A percentile compares a stretch with the other conserved stretches of the same genome.
phyloP scores from a whole-genome alignment of 331 rosid species.

The Quercus lobata region DNA sequence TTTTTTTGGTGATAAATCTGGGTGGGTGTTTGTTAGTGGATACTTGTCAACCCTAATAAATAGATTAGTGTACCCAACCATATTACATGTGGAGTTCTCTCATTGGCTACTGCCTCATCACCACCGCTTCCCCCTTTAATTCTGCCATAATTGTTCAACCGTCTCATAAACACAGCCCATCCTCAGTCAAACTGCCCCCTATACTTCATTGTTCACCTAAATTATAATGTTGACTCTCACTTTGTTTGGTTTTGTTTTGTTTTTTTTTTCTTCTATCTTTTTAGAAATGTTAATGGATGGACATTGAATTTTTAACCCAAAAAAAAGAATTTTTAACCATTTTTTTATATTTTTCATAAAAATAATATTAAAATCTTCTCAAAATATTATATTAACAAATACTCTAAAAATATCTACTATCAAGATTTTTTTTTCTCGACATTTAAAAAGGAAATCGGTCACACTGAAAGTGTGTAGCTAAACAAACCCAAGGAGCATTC shows the following conservation, averaged over 20 bases:
- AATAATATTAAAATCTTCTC: rapidly evolving
- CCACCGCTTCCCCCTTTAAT: slow-evolving; percentile 19
- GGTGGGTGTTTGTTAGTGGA: neutral
- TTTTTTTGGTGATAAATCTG: too few relatives aligned
- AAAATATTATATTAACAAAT: rapidly evolving
- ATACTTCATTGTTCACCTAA: neutral
- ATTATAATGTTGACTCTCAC: neutral
- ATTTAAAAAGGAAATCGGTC: too few relatives aligned
- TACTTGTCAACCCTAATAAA: slow-evolving; percentile 19
- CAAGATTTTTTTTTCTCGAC: too few relatives aligned
- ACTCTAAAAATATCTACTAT: rapidly evolving
- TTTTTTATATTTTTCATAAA: too few relatives aligned
- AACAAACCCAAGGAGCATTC: too few relatives aligned
- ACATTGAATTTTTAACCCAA: too few relatives aligned
- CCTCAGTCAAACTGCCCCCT: neutral
- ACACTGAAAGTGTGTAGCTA: too few relatives aligned
- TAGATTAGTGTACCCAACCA: slow-evolving; percentile 27
- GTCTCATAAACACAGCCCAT: neutral
- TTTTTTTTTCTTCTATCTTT: too few relatives aligned
- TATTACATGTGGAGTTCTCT: neutral
- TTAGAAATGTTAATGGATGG: too few relatives aligned
- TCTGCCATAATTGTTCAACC: slow-evolving; percentile 14
- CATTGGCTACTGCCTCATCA: slow-evolving; percentile 1
- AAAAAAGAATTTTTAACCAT: rapidly evolving
- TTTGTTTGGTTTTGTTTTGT: too few relatives aligned